Percentiles rank a stretch among this genome's conserved stretches.
phyloP scores from a whole-genome alignment of 805 yeast genomes.

The Candida vaughaniae region DNA sequence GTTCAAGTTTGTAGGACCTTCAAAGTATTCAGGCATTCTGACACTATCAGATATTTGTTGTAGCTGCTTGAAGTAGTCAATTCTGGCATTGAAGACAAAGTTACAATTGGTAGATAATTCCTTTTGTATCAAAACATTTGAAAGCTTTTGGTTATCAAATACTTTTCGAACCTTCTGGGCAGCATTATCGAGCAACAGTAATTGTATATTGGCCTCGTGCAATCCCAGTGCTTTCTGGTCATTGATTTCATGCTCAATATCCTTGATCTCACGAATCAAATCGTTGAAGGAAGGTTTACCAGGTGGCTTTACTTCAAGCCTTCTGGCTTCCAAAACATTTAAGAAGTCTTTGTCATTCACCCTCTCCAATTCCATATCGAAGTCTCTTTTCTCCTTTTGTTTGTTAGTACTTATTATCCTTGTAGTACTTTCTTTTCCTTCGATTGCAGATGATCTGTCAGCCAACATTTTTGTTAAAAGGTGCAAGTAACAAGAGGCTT shows the following conservation, averaged over 20 bases:
- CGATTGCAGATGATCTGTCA: constrained; percentile 40
- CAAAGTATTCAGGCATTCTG: constrained; percentile 29
- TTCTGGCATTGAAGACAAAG: constrained; percentile 71
- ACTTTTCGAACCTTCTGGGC: constrained; percentile 25
- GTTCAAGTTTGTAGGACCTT: neutral
- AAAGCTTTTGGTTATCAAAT: constrained; percentile 44
- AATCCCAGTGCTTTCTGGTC: constrained; percentile 18
- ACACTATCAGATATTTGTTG: constrained; percentile 88
- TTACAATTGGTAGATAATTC: constrained; percentile 55
- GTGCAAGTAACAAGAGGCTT: constrained; percentile 57
- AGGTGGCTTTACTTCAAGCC: constrained; percentile 27
- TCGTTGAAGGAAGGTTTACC: constrained; percentile 35
- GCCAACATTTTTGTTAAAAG: constrained; percentile 39
- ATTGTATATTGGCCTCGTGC: constrained; percentile 16
- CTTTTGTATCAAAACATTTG: constrained; percentile 39
- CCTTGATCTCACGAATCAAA: constrained; percentile 25
- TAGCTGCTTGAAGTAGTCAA: constrained; percentile 78
- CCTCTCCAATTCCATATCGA: constrained; percentile 23
- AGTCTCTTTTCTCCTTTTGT: constrained; percentile 19
- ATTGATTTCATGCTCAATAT: constrained; percentile 24
- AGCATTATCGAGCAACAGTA: constrained; percentile 20
- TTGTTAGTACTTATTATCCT: constrained; percentile 17
- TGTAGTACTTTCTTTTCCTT: constrained; percentile 30
- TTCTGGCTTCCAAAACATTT: constrained; percentile 19
- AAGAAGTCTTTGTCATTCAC: constrained; percentile 27